Conservation (phyloP, 1,139 yeast genomes). For the Saccharomyces hybrid region DNA sequence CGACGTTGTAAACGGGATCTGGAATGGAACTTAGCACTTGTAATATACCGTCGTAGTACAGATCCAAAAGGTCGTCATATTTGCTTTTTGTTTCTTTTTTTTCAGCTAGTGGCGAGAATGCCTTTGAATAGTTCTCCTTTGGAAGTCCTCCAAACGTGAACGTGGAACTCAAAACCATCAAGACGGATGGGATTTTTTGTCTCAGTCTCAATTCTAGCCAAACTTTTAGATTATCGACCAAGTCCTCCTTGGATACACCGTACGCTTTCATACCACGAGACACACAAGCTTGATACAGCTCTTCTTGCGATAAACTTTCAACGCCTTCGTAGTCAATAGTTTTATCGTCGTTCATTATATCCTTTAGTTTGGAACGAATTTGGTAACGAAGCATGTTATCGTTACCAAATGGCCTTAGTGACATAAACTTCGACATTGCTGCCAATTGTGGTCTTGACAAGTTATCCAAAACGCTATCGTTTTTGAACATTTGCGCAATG, state of each 20-base stretch:
- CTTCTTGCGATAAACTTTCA: slow-evolving; percentile 69
- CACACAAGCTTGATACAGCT: slow-evolving; percentile 81
- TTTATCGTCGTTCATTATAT: slow-evolving; percentile 85
- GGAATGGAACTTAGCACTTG: slow-evolving; percentile 89
- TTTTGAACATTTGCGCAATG: slow-evolving; percentile 86
- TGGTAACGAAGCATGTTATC: slow-evolving; percentile 88
- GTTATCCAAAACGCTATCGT: slow-evolving; percentile 89
- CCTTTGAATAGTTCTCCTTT: slow-evolving; percentile 1
- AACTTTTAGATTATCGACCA: slow-evolving; percentile 72
- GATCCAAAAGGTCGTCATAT: slow-evolving; percentile 46
- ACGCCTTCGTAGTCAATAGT: slow-evolving; percentile 93
- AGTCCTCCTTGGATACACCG: slow-evolving; percentile 75
- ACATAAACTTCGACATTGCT: slow-evolving; percentile 92
- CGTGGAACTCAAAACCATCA: slow-evolving; percentile 77
- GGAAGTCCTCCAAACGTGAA: slow-evolving; percentile 71
- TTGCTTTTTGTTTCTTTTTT: slow-evolving; percentile 20
- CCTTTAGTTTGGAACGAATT: slow-evolving; percentile 82
- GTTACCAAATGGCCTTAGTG: slow-evolving; percentile 86
- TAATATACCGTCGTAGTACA: slow-evolving; percentile 73
- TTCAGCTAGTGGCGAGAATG: slow-evolving; percentile 4
- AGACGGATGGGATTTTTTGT: slow-evolving; percentile 85
- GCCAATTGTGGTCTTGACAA: slow-evolving; percentile 84
- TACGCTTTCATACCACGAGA: slow-evolving; percentile 87
- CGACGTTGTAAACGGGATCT: slow-evolving; percentile 91
- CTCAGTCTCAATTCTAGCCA: slow-evolving; percentile 89